Conservation (phyloP, 208 protist genomes). For the Crithidia thermophila region DNA sequence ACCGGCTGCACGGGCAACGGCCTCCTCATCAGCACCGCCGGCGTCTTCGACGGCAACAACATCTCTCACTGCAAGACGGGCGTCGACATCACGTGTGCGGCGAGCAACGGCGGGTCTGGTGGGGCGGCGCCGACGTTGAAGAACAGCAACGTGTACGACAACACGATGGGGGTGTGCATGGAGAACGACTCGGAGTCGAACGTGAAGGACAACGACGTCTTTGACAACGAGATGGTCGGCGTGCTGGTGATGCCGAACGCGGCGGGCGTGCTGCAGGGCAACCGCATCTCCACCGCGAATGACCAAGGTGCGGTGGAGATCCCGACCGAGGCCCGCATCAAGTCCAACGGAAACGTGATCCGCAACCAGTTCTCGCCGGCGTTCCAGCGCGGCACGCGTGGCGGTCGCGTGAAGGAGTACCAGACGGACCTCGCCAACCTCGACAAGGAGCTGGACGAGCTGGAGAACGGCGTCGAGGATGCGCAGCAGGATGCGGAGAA, state of each 20-base stretch:
- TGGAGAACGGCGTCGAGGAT: conserved; percentile 16
- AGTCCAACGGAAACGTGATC: conserved; percentile 66
- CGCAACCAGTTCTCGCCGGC: conserved; percentile 90
- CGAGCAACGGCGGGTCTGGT: conserved; percentile 4
- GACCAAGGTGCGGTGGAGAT: conserved; percentile 68
- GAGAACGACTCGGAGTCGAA: conserved; percentile 44
- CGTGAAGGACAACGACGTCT: conserved; percentile 78
- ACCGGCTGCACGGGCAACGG: conserved; percentile 60
- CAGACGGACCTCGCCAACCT: conserved; percentile 37
- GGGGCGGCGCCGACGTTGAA: conserved; percentile 32
- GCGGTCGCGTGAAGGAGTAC: conserved; percentile 60
- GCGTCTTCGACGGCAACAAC: conserved; percentile 64
- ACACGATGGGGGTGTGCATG: conserved; percentile 50
- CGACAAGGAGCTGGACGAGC: conserved; percentile 32
- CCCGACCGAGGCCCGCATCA: conserved; percentile 51
- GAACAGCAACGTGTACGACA: conserved; percentile 72
- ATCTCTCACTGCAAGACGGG: conserved; percentile 69
- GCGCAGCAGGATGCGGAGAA: conserved; percentile 18
- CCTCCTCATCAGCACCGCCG: conserved; percentile 51
- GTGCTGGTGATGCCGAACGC: conserved; percentile 48
- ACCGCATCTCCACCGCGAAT: conserved; percentile 68
- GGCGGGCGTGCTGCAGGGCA: conserved; percentile 59
- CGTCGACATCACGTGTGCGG: conserved; percentile 47
- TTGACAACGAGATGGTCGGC: conserved; percentile 73
- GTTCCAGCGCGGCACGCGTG: conserved; percentile 60